phyloP scores from a whole-genome alignment of 2,329 filamentous ascomycete genomes.

The Fusarium penzigii region DNA sequence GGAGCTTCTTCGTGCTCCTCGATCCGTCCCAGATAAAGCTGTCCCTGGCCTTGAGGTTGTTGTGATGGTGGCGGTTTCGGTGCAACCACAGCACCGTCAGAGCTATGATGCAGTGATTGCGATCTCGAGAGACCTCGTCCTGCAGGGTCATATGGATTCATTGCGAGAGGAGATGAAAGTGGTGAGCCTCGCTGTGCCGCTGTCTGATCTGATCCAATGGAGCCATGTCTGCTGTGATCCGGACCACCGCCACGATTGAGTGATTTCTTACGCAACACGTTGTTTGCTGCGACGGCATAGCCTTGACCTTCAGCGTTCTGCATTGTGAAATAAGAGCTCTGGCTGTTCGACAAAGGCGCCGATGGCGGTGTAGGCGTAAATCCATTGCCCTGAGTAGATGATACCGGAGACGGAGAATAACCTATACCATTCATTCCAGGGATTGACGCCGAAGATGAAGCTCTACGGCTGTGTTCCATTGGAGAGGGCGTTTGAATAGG shows the following conservation, averaged over 20 bases:
- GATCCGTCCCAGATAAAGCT: slow-evolving; percentile 24
- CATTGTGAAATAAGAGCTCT: slow-evolving; percentile 21
- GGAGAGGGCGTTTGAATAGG: slow-evolving; percentile 33
- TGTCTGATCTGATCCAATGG: slow-evolving; percentile 19
- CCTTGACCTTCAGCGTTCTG: slow-evolving; percentile 22
- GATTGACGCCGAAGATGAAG: slow-evolving; percentile 21
- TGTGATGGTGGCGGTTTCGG: slow-evolving; percentile 15
- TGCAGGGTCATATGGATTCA: slow-evolving; percentile 1
- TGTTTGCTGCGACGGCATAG: slow-evolving; percentile 21
- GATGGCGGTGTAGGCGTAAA: slow-evolving; percentile 20
- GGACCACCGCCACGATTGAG: slow-evolving; percentile 16
- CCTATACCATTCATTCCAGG: slow-evolving; percentile 9
- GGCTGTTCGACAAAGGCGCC: slow-evolving; percentile 10
- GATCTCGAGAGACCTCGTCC: slow-evolving; percentile 10
- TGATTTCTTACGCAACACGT: slow-evolving; percentile 26
- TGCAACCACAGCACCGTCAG: slow-evolving; percentile 6
- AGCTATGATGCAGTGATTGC: slow-evolving; percentile 15
- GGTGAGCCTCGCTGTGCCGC: slow-evolving; percentile 13
- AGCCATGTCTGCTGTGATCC: slow-evolving; percentile 22
- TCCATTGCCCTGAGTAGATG: slow-evolving; percentile 14
- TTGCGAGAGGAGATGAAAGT: slow-evolving; percentile 5
- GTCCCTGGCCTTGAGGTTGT: slow-evolving; percentile 6
- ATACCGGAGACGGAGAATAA: slow-evolving; percentile 27
- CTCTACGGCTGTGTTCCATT: slow-evolving; percentile 25
- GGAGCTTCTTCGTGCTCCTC: slow-evolving; percentile 28